Evolutionary conservation across 495 filamentous ascomycete genomes (phyloP).

Genomic region (Penicillium maclennaniae): DNA sequence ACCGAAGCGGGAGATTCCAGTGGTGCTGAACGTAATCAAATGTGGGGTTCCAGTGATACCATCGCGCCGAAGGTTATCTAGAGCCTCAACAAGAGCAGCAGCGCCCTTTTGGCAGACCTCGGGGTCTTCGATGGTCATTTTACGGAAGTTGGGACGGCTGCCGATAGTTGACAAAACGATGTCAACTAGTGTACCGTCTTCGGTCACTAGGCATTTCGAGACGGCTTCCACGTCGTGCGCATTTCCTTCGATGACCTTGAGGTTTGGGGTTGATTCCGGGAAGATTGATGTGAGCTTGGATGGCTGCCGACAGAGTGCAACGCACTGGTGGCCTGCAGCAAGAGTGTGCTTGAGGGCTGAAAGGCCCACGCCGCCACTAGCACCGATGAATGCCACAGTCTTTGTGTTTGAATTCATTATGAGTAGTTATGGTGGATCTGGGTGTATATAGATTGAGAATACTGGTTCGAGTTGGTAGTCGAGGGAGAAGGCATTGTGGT

Average conservation of each 20-base stretch:
- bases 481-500: background rate
- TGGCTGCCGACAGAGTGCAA: conserved; percentile 57
- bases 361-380: conserved; percentile 47
- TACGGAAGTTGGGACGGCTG: conserved; percentile 23
- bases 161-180: conserved; percentile 33
- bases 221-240: conserved; percentile 44
- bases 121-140: conserved; percentile 47
- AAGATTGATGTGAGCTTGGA: conserved; percentile 53
- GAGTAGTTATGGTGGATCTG: background rate
- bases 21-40: conserved; percentile 50
- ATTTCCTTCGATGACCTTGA: conserved; percentile 51
- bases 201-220: conserved; percentile 27
- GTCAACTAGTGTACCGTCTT: conserved; percentile 23
- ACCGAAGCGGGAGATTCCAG: conserved; percentile 43
- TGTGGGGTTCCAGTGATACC: conserved; percentile 29
- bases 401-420: conserved; percentile 17
- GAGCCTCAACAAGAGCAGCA: conserved; percentile 40
- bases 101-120: conserved; percentile 54
- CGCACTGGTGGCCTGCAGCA: conserved; percentile 43
- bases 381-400: conserved; percentile 48
- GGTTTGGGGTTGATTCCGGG: conserved; percentile 30
- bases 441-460: background rate
- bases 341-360: conserved; percentile 48
- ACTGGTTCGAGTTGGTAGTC: background rate
- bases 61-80: conserved; percentile 26